Base-by-base conservation (phyloP, 345 rosid genomes). In the Melaleuca alternifolia region DNA sequence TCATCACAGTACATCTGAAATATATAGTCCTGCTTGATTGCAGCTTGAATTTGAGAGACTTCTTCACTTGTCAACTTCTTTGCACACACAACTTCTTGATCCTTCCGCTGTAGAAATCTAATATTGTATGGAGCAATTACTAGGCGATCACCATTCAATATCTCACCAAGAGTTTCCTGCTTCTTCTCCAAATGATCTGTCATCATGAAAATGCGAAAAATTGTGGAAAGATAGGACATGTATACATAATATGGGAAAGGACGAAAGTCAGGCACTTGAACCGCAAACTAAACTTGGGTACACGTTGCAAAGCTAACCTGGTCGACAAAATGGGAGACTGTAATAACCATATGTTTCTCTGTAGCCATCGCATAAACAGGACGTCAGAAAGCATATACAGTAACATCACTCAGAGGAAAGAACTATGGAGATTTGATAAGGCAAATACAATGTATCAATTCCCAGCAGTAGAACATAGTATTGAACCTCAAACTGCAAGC, bases 1-100 rank as follows among this genome's bases (percentile, higher is more conserved):
- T 96, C 99, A 86, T 96, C 97, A 83, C 91, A 95, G 54, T 95
- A 91, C 99, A 96, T 95, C 90, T 95, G 97, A 77, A 94, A 95
- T 89, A 94, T 94, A 83, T 93, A 96, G 87, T 94, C 94, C 85
- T 95, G 95, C 75, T 89, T 92, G 41, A 96, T 93, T 20, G 95
- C 97, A 56, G 87, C 89, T 21, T 95, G 85, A 57, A 94, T 94
- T 86, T 59, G 88, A 52, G 90, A 92, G 88, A 96, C 97, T 18
- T 96, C 93, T 83, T 91, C 91, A 77, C 89, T 92, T 0, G 87
- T 88, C 53, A 96, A 92, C 92, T 89, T 93, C 90, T 91, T 92
- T 37, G 85, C 90, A 89, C 99, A 96, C 37, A 87, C 96, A 65
- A 92, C 89, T 37, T 89, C 90, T 46, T 95, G 91, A 53, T 93